Conservation (phyloP, 257 asterid genomes). For the Nyctanthes arbortristis region DNA sequence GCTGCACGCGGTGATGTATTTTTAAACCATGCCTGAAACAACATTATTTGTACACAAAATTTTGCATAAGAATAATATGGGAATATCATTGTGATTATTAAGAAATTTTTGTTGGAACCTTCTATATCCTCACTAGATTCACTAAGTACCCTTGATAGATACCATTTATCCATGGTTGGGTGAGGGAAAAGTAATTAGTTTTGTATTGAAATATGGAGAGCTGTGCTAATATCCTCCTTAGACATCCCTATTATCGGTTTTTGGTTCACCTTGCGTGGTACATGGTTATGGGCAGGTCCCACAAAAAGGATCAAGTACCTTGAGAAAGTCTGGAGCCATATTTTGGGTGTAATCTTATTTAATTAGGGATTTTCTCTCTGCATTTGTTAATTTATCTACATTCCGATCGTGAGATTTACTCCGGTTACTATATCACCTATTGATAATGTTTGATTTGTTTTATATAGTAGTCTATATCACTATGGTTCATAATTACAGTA, state of each 20-base stretch:
- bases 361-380: background rate
- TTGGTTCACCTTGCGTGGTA: background rate
- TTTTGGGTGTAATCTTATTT: constrained; percentile 15
- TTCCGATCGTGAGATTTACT: constrained; percentile 11
- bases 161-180: background rate
- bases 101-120: background rate
- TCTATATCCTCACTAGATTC: background rate
- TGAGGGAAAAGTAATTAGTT: background rate
- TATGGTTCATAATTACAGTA: background rate
- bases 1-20: no score
- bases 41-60: background rate
- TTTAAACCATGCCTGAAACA: no score
- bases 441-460: background rate
- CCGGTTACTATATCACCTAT: background rate
- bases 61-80: background rate
- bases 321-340: constrained; percentile 6
- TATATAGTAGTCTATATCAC: constrained; percentile 3
- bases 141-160: background rate
- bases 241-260: background rate
- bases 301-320: constrained; percentile 2
- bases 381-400: constrained; percentile 5
- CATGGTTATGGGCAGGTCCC: constrained; percentile 6
- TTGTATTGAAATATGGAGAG: background rate
- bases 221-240: background rate
- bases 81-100: background rate